These are phyloP conservation scores for Eucalyptus brandiana DNA, from an alignment of 345 rosid genomes.

Conservation along the genomic window DNA sequence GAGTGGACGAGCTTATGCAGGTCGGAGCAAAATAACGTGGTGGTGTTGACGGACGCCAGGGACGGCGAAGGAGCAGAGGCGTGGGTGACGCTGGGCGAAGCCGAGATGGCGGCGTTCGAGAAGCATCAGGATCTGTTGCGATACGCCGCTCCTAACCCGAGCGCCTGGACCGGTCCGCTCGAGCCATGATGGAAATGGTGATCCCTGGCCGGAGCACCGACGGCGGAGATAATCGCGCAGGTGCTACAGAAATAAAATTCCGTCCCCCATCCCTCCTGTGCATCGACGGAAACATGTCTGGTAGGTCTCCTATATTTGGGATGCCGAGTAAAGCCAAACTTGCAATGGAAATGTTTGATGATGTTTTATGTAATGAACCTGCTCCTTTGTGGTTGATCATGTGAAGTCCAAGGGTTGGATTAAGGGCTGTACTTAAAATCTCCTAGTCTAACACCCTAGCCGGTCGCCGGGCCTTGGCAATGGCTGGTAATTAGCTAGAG, in stretches of 20 bases:
- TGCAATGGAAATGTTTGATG: background rate
- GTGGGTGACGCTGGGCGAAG: background rate
- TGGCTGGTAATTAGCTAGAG: too few species aligned
- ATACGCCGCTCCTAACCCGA: background rate
- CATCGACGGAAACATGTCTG: background rate
- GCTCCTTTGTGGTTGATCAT: background rate
- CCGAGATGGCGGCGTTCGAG: background rate
- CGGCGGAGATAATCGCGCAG: background rate
- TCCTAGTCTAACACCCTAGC: background rate
- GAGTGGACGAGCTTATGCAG: background rate
- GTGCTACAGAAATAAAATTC: background rate
- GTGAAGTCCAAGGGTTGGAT: background rate
- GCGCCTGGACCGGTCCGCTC: background rate
- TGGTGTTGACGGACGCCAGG: background rate
- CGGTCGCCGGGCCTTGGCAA: fast-evolving
- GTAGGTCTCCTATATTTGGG: background rate
- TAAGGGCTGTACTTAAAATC: background rate
- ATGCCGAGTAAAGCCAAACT: background rate
- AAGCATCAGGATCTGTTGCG: background rate
- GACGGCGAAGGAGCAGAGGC: constrained; percentile 3
- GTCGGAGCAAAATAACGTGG: background rate
- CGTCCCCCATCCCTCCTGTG: background rate
- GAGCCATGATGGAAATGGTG: background rate
- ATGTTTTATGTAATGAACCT: background rate
- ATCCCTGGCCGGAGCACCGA: background rate